Evolutionary conservation across 2,329 filamentous ascomycete genomes (phyloP).

Genomic region (Fusarium penzigii): DNA sequence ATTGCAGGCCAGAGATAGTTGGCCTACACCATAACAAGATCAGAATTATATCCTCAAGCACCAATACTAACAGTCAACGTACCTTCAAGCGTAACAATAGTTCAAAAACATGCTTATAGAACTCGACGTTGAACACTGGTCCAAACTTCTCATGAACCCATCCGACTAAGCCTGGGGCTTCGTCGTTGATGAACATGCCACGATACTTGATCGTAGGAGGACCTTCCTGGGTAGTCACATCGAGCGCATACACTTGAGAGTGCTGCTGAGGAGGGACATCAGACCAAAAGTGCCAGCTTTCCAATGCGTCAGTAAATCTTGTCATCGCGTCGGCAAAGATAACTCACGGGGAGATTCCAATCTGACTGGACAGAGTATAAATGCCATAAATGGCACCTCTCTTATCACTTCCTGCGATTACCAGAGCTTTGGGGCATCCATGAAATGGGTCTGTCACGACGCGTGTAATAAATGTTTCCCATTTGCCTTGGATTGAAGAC

Average conservation of each 20-base stretch:
- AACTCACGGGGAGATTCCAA: constrained; percentile 53
- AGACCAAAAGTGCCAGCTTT: constrained; percentile 62
- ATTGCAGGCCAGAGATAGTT: constrained; percentile 75
- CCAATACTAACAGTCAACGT: no score
- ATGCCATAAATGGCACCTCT: constrained; percentile 69
- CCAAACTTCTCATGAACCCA: constrained; percentile 52
- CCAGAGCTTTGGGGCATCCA: constrained; percentile 58
- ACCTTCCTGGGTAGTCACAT: constrained; percentile 55
- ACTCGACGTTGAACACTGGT: constrained; percentile 56
- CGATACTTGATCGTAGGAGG: constrained; percentile 67
- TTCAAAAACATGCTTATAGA: constrained; percentile 70
- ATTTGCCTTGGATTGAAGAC: constrained; percentile 57
- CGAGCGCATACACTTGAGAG: constrained; percentile 55
- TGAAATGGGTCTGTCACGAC: constrained; percentile 59
- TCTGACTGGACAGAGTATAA: constrained; percentile 70
- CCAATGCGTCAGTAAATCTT: not conserved
- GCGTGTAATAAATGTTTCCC: constrained; percentile 67
- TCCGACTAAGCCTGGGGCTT: constrained; percentile 66
- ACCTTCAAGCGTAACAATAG: constrained; percentile 66
- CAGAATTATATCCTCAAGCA: no score
- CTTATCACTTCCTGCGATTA: constrained; percentile 67
- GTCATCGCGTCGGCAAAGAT: constrained; percentile 58
- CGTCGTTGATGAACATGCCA: constrained; percentile 71
- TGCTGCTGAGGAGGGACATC: constrained; percentile 58
- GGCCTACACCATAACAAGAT: no score